These are phyloP conservation scores for Aspergillus spinulosporus DNA, from an alignment of 2,329 filamentous ascomycete species.

Conservation along the genomic window DNA sequence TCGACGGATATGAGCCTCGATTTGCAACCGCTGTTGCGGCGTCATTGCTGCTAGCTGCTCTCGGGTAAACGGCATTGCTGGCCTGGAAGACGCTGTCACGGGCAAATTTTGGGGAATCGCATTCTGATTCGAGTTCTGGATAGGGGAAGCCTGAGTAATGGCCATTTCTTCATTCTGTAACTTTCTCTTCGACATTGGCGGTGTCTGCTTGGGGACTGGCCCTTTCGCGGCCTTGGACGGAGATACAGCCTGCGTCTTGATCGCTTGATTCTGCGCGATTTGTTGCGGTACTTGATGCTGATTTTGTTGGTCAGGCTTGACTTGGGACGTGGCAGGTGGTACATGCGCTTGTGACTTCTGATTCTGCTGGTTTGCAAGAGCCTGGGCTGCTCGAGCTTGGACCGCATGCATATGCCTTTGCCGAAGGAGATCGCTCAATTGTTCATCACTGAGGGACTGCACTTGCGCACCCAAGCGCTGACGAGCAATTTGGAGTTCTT, in stretches of 20 bases:
- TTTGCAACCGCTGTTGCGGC: conserved; percentile 43
- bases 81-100: conserved; percentile 24
- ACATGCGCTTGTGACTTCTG: conserved; percentile 27
- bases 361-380: conserved; percentile 25
- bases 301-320: conserved; percentile 25
- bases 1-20: conserved; percentile 39
- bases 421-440: conserved; percentile 41
- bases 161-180: conserved; percentile 48
- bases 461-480: conserved; percentile 37
- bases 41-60: conserved; percentile 43
- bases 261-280: conserved; percentile 30
- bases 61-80: conserved; percentile 29
- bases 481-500: conserved; percentile 41
- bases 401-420: conserved; percentile 39
- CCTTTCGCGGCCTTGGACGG: conserved; percentile 30
- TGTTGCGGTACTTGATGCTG: conserved; percentile 28
- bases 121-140: conserved; percentile 29
- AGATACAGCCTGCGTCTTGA: conserved; percentile 32
- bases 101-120: conserved; percentile 22
- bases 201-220: conserved; percentile 32
- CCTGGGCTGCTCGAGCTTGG: conserved; percentile 32
- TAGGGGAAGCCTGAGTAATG: conserved; percentile 43
- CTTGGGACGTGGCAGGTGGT: conserved; percentile 26
- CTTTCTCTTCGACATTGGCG: conserved; percentile 41
- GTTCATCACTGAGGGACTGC: conserved; percentile 43